phyloP scores from a whole-genome alignment of 257 asterid genomes.

The Euphrasia confusa region DNA sequence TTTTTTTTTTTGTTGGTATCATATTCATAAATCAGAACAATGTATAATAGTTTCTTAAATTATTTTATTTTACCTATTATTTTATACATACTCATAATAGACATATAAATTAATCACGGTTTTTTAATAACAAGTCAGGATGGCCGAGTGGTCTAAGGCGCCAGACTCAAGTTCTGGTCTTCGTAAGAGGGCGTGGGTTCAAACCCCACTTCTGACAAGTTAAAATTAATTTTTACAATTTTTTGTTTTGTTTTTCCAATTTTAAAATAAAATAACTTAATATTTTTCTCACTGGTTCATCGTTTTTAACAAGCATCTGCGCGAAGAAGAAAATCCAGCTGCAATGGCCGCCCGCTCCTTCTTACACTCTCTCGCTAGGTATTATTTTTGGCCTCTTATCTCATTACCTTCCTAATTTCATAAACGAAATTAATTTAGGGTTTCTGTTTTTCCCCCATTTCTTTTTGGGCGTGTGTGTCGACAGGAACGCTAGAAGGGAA shows the following conservation, averaged over 20 bases:
- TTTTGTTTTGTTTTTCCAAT: too few relatives aligned
- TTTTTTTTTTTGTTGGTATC: too few relatives aligned
- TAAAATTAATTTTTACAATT: too few relatives aligned
- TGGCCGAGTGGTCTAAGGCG: slow-evolving; percentile 99
- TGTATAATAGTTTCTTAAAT: too few relatives aligned
- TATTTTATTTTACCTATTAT: too few relatives aligned
- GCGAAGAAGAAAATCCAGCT: slow-evolving; percentile 15
- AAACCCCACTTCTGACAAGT: too few relatives aligned
- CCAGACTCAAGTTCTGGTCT: slow-evolving; percentile 66
- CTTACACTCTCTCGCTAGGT: slow-evolving; percentile 53
- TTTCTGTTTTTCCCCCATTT: neutral
- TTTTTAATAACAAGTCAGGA: slow-evolving; percentile 44
- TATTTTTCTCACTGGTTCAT: too few relatives aligned
- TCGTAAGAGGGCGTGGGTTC: too few relatives aligned
- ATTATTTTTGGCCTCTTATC: slow-evolving; percentile 3
- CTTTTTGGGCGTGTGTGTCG: neutral
- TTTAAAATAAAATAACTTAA: too few relatives aligned
- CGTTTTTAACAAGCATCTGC: neutral
- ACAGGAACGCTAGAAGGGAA: slow-evolving; percentile 36
- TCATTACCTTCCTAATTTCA: neutral
- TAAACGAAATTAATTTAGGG: neutral
- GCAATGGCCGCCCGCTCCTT: slow-evolving; percentile 71
- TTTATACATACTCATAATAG: too few relatives aligned
- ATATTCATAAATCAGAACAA: too few relatives aligned
- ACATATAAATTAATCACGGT: too few relatives aligned